A percentile compares a stretch with the other conserved stretches of the same genome.
phyloP scores from a whole-genome alignment of 495 filamentous ascomycete species.

The Xanthoparmelia taractica region DNA sequence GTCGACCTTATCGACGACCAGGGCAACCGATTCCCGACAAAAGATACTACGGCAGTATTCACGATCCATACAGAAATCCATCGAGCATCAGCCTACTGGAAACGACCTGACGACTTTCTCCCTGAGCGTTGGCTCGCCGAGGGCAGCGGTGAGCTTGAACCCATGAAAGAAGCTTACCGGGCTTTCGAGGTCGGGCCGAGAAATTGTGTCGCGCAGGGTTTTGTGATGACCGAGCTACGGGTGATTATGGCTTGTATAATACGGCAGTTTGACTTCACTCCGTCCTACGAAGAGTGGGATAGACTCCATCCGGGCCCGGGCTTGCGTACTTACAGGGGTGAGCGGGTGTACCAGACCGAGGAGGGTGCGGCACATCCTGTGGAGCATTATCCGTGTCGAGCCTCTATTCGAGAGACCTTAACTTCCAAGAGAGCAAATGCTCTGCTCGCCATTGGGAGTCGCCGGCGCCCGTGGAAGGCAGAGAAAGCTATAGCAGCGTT shows the following conservation, averaged over 20 bases:
- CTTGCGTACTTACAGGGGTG: constrained; percentile 18
- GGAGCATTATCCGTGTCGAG: constrained; percentile 11
- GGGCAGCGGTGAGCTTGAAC: not conserved
- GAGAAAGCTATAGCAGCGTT: no score
- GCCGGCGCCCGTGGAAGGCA: no score
- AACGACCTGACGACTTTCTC: constrained; percentile 28
- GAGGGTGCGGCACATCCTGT: constrained; percentile 15
- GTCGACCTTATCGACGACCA: constrained; percentile 20
- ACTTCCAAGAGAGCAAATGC: not conserved
- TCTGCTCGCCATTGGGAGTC: no score
- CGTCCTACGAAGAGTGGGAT: constrained; percentile 25
- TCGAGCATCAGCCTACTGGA: constrained; percentile 1
- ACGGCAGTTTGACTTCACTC: constrained; percentile 27
- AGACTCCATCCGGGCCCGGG: not conserved
- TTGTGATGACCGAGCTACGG: constrained; percentile 39
- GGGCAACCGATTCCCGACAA: constrained; percentile 30
- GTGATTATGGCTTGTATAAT: constrained; percentile 25
- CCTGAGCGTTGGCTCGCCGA: constrained; percentile 27
- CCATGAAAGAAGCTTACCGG: constrained; percentile 32
- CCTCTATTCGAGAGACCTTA: not conserved
- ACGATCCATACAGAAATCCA: constrained; percentile 1
- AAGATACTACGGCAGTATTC: not conserved
- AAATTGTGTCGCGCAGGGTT: constrained; percentile 44
- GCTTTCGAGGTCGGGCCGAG: constrained; percentile 44
- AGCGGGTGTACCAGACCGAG: constrained; percentile 27